A percentile compares a stretch with the other conserved stretches of the same genome.
Evolutionary conservation across 768 basidiomycete genomes (phyloP).

Genomic region (Xerocomellus intermedius): DNA sequence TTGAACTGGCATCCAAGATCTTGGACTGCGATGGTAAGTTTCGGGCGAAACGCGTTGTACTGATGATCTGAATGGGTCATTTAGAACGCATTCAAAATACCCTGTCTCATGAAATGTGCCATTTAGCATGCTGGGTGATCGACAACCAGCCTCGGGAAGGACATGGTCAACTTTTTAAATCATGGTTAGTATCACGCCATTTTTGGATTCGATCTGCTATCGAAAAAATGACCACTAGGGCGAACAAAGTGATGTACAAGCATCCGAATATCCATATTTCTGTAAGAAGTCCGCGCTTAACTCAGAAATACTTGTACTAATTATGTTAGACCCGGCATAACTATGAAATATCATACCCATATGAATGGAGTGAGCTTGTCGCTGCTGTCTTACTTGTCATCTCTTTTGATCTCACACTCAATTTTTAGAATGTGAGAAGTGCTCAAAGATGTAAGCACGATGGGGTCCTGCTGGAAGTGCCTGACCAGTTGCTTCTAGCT

Average conservation of each 20-base stretch:
- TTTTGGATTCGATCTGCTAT: not conserved
- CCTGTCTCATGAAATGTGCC: slow-evolving; percentile 90
- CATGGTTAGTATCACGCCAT: slow-evolving; percentile 48
- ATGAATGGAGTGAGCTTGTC: slow-evolving; percentile 60
- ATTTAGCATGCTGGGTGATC: slow-evolving; percentile 84
- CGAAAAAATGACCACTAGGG: slow-evolving; percentile 40
- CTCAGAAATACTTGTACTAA: not conserved
- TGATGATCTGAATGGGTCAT: not conserved
- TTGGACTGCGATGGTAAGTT: slow-evolving; percentile 66
- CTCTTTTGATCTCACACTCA: slow-evolving; percentile 3
- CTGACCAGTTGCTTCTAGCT: slow-evolving; percentile 39
- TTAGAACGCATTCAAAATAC: slow-evolving; percentile 80
- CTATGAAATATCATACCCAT: slow-evolving; percentile 75
- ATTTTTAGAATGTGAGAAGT: slow-evolving; percentile 57
- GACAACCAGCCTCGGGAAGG: slow-evolving; percentile 65
- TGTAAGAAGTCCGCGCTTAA: slow-evolving; percentile 37
- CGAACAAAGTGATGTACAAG: slow-evolving; percentile 62
- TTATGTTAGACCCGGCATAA: slow-evolving; percentile 58
- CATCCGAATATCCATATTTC: slow-evolving; percentile 72
- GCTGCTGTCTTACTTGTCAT: not conserved
- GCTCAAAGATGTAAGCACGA: slow-evolving; percentile 54
- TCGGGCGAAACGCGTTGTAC: too few species aligned
- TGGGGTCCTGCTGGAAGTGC: not conserved
- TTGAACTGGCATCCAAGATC: slow-evolving; percentile 82
- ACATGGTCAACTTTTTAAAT: slow-evolving; percentile 71